phyloP scores from a whole-genome alignment of 441 rosid species.

The Adansonia madagascariensis region DNA sequence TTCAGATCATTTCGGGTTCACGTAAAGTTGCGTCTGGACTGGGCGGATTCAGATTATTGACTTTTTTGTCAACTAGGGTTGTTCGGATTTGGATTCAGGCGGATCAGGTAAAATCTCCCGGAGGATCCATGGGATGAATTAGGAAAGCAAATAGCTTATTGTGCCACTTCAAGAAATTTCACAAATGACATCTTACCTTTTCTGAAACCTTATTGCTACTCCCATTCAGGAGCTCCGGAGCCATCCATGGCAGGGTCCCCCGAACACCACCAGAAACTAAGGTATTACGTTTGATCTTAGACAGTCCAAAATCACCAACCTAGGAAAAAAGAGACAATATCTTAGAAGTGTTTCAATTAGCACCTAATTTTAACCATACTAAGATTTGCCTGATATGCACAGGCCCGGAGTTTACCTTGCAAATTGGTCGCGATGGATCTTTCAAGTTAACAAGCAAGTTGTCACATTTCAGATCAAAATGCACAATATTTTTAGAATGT shows the following conservation, averaged over 20 bases:
- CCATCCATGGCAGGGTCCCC: conserved; percentile 99
- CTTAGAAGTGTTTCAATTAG: neutral
- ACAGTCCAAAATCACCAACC: conserved; percentile 98
- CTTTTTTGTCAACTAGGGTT: too few species aligned
- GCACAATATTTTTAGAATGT: conserved; percentile 90
- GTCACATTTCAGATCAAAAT: conserved; percentile 96
- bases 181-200: conserved; percentile 52
- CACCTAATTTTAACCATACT: neutral
- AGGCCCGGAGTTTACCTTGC: conserved; percentile 62
- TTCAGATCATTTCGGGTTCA: too few species aligned
- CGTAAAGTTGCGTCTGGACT: too few species aligned
- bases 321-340: conserved; percentile 17
- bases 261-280: conserved; percentile 98
- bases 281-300: conserved; percentile 93
- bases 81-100: too few species aligned
- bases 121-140: neutral
- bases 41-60: too few species aligned
- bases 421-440: conserved; percentile 88
- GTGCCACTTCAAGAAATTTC: neutral
- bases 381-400: neutral
- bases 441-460: conserved; percentile 94
- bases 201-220: conserved; percentile 93
- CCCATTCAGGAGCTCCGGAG: conserved; percentile 93
- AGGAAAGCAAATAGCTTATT: neutral
- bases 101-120: neutral